A percentile compares a stretch with the other conserved stretches of the same genome.
These are phyloP conservation scores for Aspergillus diversus DNA, from an alignment of 495 filamentous ascomycete species.

Conservation along the genomic window DNA sequence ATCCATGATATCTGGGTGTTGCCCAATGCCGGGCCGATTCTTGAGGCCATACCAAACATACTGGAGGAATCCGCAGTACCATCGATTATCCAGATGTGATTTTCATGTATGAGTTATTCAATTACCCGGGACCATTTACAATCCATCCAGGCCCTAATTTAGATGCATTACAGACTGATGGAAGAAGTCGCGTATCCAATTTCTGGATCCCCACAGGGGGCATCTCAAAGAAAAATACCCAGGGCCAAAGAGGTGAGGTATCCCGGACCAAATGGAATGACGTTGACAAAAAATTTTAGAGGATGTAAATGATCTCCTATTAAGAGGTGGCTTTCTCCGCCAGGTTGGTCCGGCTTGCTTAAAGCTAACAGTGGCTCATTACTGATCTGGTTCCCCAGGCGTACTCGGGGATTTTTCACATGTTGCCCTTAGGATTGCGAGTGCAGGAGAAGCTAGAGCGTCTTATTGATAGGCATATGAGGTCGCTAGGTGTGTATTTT, in stretches of 20 bases:
- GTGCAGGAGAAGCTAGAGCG: conserved; percentile 88
- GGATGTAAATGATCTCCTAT: conserved; percentile 74
- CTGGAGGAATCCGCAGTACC: conserved; percentile 21
- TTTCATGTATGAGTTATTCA: conserved; percentile 26
- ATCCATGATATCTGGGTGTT: conserved; percentile 32
- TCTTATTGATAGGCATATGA: conserved; percentile 90
- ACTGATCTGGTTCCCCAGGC: conserved; percentile 49
- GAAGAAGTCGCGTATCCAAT: conserved; percentile 65
- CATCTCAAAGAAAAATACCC: conserved; percentile 58
- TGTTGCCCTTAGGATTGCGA: conserved; percentile 84
- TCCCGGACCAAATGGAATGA: neutral
- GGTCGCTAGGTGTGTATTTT: conserved; percentile 60
- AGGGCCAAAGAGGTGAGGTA: conserved; percentile 45
- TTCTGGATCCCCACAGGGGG: conserved; percentile 81
- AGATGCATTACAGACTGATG: conserved; percentile 49
- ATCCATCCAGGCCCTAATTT: neutral
- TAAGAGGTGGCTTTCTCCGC: conserved; percentile 79
- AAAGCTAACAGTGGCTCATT: conserved; percentile 8
- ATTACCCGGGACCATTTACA: neutral
- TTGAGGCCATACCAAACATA: conserved; percentile 26
- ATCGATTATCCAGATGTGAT: conserved; percentile 24
- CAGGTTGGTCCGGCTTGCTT: conserved; percentile 52
- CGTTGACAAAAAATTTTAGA: conserved; percentile 30
- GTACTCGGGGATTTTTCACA: conserved; percentile 88
- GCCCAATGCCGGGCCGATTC: conserved; percentile 30